These are phyloP conservation scores for Botrytis tulipae DNA, from an alignment of 2,329 filamentous ascomycete genomes.

Conservation along the genomic window DNA sequence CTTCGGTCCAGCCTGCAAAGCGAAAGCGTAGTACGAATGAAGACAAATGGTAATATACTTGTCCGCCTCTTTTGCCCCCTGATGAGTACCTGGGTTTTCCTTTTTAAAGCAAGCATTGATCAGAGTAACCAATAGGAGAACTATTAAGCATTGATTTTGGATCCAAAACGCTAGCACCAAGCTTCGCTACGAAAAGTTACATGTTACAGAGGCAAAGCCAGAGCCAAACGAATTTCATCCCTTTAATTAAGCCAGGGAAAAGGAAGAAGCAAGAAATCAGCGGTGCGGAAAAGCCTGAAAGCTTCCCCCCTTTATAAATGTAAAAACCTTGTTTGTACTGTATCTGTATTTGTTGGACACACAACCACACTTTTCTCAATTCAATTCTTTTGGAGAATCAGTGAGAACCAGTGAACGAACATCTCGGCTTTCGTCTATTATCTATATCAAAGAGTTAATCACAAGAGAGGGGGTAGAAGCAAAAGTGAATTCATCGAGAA, in stretches of 20 bases:
- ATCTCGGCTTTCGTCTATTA: background rate
- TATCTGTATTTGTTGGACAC: background rate
- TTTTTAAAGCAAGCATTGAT: background rate
- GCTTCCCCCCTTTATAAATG: background rate
- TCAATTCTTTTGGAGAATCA: background rate
- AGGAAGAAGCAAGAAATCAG: constrained; percentile 13
- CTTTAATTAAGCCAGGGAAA: constrained; percentile 16
- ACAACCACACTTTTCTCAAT: background rate
- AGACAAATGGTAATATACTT: background rate
- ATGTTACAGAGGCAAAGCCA: constrained; percentile 1
- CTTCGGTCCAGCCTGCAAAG: background rate
- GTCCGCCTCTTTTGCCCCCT: background rate
- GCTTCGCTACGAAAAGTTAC: constrained; percentile 16
- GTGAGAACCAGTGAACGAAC: background rate
- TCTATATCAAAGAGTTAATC: background rate
- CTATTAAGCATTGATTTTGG: background rate
- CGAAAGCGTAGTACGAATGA: background rate
- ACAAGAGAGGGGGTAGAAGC: background rate
- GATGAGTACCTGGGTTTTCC: constrained; percentile 1
- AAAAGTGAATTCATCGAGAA: constrained; percentile 11
- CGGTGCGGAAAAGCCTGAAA: background rate
- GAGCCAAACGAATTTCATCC: constrained; percentile 20
- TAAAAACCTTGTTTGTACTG: background rate
- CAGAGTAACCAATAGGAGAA: constrained; percentile 7
- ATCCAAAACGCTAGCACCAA: constrained; percentile 14